A percentile compares a stretch with the other conserved stretches of the same genome.
phyloP scores from a whole-genome alignment of 495 filamentous ascomycete species.

The Hypoxylon subgilvum region DNA sequence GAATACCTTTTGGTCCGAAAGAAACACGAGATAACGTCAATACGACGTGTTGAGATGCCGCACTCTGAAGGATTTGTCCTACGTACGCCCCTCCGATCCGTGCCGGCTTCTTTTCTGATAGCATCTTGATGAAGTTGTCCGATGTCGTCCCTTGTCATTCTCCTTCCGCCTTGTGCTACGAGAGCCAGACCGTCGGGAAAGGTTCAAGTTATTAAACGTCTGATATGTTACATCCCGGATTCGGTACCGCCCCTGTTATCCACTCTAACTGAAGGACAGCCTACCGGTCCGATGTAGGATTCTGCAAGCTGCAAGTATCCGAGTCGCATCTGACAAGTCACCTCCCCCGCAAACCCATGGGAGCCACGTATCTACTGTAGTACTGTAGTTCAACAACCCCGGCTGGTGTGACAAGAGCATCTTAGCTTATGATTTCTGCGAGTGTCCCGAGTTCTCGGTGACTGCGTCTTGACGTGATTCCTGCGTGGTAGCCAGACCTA shows the following conservation, averaged over 20 bases:
- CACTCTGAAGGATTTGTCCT: neutral
- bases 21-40: neutral
- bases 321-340: constrained; percentile 11
- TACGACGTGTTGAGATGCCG: constrained; percentile 7
- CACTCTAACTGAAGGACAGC: neutral
- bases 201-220: neutral
- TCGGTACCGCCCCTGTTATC: neutral
- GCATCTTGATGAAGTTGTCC: neutral
- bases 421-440: neutral
- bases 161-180: neutral
- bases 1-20: neutral
- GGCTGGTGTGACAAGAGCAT: constrained; percentile 6
- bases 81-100: neutral
- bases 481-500: neutral
- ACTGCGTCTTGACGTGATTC: neutral
- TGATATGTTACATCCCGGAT: neutral
- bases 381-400: constrained; percentile 5
- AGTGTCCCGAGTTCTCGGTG: neutral
- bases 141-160: neutral
- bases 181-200: constrained; percentile 11
- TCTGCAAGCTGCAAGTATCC: constrained; percentile 18
- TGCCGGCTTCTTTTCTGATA: neutral
- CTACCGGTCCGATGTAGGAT: constrained; percentile 18
- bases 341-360: constrained; percentile 7
- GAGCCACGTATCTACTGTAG: no score